phyloP scores from a whole-genome alignment of 2,329 filamentous ascomycete species.

The Curvularia lunata region DNA sequence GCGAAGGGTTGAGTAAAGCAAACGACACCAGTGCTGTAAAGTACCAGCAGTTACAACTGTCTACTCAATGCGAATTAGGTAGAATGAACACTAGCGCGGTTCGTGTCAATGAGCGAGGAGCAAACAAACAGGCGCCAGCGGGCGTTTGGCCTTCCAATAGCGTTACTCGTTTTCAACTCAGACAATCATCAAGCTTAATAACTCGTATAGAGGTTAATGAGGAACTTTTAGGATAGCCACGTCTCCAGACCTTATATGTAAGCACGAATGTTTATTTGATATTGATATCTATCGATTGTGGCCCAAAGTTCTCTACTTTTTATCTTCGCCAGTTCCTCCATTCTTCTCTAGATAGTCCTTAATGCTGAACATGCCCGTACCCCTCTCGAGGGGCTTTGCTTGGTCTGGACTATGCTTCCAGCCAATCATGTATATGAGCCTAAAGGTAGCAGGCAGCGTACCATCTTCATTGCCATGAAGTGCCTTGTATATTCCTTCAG shows the following conservation, averaged over 20 bases:
- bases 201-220: neutral
- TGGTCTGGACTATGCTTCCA: constrained; percentile 89
- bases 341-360: constrained; percentile 75
- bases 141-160: neutral
- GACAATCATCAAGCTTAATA: neutral
- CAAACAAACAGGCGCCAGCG: neutral
- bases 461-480: constrained; percentile 78
- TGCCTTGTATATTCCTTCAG: constrained; percentile 85
- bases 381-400: constrained; percentile 77
- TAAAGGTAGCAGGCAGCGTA: constrained; percentile 81
- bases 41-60: neutral
- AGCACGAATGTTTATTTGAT: neutral
- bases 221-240: neutral
- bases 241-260: neutral
- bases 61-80: neutral
- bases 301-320: constrained; percentile 10
- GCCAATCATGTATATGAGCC: constrained; percentile 98
- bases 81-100: neutral
- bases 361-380: constrained; percentile 84
- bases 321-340: constrained; percentile 36
- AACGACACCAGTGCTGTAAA: neutral
- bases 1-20: neutral
- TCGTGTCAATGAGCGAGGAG: neutral
- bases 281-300: neutral
- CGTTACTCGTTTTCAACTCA: neutral